Base-by-base conservation (phyloP, 176 grass and related monocot species). In the Pontederia crassipes region DNA sequence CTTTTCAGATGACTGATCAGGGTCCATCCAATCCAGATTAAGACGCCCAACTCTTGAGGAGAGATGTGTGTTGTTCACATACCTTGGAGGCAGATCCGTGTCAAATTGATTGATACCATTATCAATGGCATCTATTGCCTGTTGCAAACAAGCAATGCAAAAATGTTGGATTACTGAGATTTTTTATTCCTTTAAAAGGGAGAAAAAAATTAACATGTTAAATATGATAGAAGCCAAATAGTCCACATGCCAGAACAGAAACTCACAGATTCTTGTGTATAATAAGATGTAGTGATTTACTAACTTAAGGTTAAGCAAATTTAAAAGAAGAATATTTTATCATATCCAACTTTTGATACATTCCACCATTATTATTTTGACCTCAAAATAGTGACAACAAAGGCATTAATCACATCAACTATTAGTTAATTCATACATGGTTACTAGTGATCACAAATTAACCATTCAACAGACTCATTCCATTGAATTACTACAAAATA, bases 101-200 rank as follows among this genome's bases (percentile, higher is more conserved):
- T 98, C 87, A 72, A 91, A 98, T 72, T 91, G 87, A 78, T 88
- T 98, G 73, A 92, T 84, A 58, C 93, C 87, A 69, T 98, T 98
- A 54, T 98, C 93, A 76, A 98, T 83, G 24, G 93, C 93, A 78
- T 98, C 93, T 74, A 98, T 74, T 77, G 87, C 81, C 87, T 97
- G 68, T 64, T 55, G 61, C 48, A 72, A 40, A 68, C 77, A 51
- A 51, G 8, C 10, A 12, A 51, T 50, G 12, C 10, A 65, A 65
- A 24, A 12, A 51, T 12, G 17, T 27, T 27, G 11, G 2, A 65
- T 10, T 49, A 47, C 17, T 10, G 20, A 24, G 20, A 24, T 24
- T 24, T 0, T 24, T 24, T 24, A 45, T n/a, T 62, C 46, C 12
- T 16, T 12, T 17, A 28, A 32, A n/a, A 8, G 17, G 32, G 9